These are phyloP conservation scores for Blastobotrys apis DNA, from an alignment of 1,139 yeast genomes.

Conservation along the genomic window DNA sequence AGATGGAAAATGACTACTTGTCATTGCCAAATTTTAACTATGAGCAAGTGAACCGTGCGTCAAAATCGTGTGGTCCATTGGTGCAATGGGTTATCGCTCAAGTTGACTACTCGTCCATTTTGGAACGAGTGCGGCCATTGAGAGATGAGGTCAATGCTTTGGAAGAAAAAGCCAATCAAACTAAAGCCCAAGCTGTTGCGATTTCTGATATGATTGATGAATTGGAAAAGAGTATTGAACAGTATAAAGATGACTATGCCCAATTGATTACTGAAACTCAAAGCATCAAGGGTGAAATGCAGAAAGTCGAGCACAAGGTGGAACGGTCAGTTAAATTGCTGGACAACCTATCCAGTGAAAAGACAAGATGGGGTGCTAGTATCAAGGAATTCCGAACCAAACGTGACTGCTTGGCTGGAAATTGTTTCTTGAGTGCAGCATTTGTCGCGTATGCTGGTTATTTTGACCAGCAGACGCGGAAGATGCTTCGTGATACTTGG, in stretches of 20 bases:
- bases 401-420: conserved; percentile 55
- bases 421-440: conserved; percentile 60
- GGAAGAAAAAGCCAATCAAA: conserved; percentile 57
- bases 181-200: conserved; percentile 59
- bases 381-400: conserved; percentile 48
- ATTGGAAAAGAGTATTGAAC: conserved; percentile 62
- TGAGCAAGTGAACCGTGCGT: conserved; percentile 79
- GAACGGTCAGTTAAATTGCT: conserved; percentile 59
- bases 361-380: conserved; percentile 68
- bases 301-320: conserved; percentile 56
- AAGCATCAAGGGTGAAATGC: conserved; percentile 66
- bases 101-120: conserved; percentile 60
- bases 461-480: conserved; percentile 52
- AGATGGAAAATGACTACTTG: conserved; percentile 59
- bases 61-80: conserved; percentile 94
- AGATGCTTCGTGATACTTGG: conserved; percentile 42
- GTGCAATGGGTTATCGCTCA: conserved; percentile 90
- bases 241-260: conserved; percentile 66
- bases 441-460: conserved; percentile 59
- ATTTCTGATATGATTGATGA: conserved; percentile 79
- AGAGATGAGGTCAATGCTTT: conserved; percentile 58
- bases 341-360: conserved; percentile 61
- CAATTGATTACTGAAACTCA: conserved; percentile 74
- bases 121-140: conserved; percentile 72
- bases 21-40: conserved; percentile 61